A percentile compares a stretch with the other conserved stretches of the same genome.
Evolutionary conservation across 208 protist species (phyloP).

Genomic region (Acanthamoeba triangularis): DNA sequence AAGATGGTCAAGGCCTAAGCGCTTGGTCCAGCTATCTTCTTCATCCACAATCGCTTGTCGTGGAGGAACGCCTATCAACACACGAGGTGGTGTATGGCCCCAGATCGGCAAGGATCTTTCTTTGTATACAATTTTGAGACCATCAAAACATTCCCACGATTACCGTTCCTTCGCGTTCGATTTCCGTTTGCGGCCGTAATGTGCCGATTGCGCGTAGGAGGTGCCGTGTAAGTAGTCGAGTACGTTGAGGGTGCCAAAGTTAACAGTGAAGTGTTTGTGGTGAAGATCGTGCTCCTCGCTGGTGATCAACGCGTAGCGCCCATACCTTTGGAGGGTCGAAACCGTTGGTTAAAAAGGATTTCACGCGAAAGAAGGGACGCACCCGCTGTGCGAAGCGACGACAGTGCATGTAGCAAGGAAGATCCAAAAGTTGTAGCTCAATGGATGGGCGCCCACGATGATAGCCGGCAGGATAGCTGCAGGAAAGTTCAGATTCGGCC

Average conservation of each 20-base stretch:
- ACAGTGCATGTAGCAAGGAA: slow-evolving; percentile 23
- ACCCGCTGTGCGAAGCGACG: slow-evolving; percentile 38
- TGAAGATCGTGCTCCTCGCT: slow-evolving; percentile 17
- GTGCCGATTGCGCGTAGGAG: neutral
- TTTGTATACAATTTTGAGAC: neutral
- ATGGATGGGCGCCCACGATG: neutral
- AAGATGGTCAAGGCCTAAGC: slow-evolving; percentile 72
- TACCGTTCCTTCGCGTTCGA: neutral
- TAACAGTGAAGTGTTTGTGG: slow-evolving; percentile 46
- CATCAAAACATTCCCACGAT: no score
- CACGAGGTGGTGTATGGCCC: neutral
- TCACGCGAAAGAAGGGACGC: neutral
- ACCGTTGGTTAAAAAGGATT: neutral
- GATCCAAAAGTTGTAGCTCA: neutral
- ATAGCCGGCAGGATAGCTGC: neutral
- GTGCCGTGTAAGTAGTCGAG: slow-evolving; percentile 10
- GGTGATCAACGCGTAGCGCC: neutral
- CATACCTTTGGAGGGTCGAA: neutral
- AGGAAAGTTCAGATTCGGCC: neutral
- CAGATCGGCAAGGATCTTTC: neutral
- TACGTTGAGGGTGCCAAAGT: slow-evolving; percentile 35
- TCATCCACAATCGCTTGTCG: neutral
- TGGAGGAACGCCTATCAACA: neutral
- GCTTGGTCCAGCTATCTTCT: neutral
- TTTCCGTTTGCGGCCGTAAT: neutral